phyloP scores from a whole-genome alignment of 2,329 filamentous ascomycete genomes.

The Colletotrichum filicis region DNA sequence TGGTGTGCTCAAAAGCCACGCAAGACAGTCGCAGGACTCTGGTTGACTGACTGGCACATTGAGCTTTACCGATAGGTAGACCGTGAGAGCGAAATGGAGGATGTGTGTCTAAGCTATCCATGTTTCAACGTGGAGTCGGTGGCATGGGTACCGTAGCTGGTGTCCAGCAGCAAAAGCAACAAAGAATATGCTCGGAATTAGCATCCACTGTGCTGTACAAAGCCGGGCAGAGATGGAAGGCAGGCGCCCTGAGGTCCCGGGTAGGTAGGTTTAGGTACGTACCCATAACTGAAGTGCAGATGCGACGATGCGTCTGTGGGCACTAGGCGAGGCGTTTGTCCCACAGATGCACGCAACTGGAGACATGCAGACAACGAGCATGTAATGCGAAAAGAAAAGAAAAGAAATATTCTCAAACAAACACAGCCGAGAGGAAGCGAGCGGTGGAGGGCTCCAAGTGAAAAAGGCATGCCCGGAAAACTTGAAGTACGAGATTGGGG shows the following conservation, averaged over 20 bases:
- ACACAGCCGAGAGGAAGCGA: not conserved
- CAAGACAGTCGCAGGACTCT: not conserved
- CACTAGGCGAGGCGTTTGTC: constrained; percentile 10
- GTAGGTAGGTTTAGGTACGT: not conserved
- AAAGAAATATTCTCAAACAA: constrained; percentile 6
- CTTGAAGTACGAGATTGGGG: not conserved
- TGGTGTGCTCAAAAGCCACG: not conserved
- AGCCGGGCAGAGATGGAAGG: not conserved
- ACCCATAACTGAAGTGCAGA: not conserved
- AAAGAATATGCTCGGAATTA: constrained; percentile 9
- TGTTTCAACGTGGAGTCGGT: constrained; percentile 29
- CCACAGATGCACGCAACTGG: constrained; percentile 13
- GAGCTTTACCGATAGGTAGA: not conserved
- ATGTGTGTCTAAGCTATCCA: constrained; percentile 26
- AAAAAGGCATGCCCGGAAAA: not conserved
- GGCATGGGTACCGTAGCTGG: constrained; percentile 18
- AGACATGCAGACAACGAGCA: constrained; percentile 15
- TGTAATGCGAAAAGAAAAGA: constrained; percentile 6
- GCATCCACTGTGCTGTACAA: not conserved
- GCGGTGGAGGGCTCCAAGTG: not conserved
- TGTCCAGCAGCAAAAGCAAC: constrained; percentile 29
- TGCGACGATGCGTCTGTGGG: constrained; percentile 9
- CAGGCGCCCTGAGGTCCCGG: not conserved
- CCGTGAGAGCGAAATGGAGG: not conserved
- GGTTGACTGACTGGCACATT: not conserved